Evolutionary conservation across 805 yeast genomes (phyloP).

Genomic region (Alloascoidea africana): DNA sequence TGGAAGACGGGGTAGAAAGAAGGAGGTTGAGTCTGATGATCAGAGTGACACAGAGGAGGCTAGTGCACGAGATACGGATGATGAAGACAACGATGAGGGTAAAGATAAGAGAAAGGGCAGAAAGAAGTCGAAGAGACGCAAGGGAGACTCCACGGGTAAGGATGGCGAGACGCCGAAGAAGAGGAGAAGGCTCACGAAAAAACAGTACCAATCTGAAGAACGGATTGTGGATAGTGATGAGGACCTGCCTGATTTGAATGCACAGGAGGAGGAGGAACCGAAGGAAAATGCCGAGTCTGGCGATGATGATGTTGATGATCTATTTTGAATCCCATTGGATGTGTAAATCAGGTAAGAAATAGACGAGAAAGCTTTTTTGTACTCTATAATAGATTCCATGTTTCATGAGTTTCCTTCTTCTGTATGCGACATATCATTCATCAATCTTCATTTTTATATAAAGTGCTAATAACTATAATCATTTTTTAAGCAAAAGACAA

Average conservation of each 20-base stretch:
- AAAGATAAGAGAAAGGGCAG: constrained; percentile 9
- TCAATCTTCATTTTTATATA: no score
- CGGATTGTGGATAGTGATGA: constrained; percentile 30
- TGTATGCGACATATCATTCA: no score
- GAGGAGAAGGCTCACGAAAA: constrained; percentile 9
- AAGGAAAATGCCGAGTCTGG: constrained; percentile 9
- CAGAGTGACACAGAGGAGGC: constrained; percentile 20
- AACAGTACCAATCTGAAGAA: constrained; percentile 21
- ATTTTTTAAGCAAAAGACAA: neutral
- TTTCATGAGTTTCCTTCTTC: no score
- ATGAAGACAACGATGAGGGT: constrained; percentile 6
- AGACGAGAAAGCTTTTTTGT: no score
- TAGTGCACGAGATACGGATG: constrained; percentile 13
- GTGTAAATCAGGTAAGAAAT: constrained; percentile 3
- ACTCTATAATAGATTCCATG: no score
- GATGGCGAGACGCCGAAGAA: constrained; percentile 10
- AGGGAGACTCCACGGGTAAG: constrained; percentile 6
- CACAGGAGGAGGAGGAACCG: constrained; percentile 9
- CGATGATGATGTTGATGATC: constrained; percentile 11
- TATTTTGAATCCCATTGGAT: constrained; percentile 8
- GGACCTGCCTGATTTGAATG: constrained; percentile 11
- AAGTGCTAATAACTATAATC: no score
- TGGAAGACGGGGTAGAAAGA: constrained; percentile 12
- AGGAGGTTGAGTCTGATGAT: constrained; percentile 22
- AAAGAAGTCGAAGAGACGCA: constrained; percentile 7